These are phyloP conservation scores for Cutaneotrichosporon cyanovorans DNA, from an alignment of 1,284 basidiomycete species.

Conservation along the genomic window DNA sequence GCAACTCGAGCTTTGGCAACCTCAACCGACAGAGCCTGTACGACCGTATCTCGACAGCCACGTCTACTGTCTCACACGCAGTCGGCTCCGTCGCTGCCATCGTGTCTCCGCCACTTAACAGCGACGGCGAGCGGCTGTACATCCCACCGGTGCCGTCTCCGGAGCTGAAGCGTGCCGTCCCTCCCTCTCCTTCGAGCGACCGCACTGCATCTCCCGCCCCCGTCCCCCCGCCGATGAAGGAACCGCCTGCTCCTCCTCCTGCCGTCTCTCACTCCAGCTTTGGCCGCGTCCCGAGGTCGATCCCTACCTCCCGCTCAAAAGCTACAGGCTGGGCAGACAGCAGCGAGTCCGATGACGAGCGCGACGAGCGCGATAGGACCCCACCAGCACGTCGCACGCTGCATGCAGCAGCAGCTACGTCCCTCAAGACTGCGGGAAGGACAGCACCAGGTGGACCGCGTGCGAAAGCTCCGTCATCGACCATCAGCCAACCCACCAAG, in stretches of 20 bases:
- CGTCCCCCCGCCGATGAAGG: constrained; percentile 7
- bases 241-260: constrained; percentile 7
- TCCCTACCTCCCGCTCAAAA: neutral
- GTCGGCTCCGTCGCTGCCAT: neutral
- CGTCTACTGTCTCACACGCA: neutral
- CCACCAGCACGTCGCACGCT: constrained; percentile 1
- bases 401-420: neutral
- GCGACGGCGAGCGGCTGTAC: constrained; percentile 2
- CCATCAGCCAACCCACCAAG: too few species aligned
- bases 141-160: constrained; percentile 11
- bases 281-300: constrained; percentile 5
- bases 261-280: constrained; percentile 17
- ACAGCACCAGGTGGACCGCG: neutral
- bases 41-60: constrained; percentile 10
- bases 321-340: constrained; percentile 12
- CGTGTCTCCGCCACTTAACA: neutral
- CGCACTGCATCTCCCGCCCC: constrained; percentile 13
- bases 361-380: constrained; percentile 11
- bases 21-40: constrained; percentile 11
- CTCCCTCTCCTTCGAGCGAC: constrained; percentile 7
- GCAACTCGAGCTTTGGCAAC: neutral
- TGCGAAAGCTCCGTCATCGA: neutral
- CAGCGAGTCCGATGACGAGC: constrained; percentile 19
- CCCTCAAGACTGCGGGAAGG: neutral
- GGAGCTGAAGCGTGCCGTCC: neutral